A percentile compares a stretch with the other conserved stretches of the same genome.
Conservation (phyloP, 768 basidiomycete species). For the Mycena albidolilacea region DNA sequence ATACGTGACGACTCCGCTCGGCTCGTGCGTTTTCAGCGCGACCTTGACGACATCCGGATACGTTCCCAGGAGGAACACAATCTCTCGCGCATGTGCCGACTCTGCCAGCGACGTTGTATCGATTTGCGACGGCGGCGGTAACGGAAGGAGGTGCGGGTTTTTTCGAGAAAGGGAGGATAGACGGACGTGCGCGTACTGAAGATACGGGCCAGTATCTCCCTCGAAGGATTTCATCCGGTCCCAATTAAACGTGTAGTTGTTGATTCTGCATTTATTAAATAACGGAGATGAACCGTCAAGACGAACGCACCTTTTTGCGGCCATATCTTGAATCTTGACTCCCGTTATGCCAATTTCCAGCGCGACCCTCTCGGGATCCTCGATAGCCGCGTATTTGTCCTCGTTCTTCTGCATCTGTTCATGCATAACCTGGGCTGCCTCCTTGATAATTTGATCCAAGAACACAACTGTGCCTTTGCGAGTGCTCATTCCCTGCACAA, state of each 20-base stretch:
- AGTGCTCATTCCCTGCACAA: slow-evolving; percentile 96
- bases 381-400: slow-evolving; percentile 90
- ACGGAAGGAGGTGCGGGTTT: slow-evolving; percentile 88
- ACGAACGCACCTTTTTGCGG: slow-evolving; percentile 81
- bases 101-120: slow-evolving; percentile 76
- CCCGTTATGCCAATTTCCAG: slow-evolving; percentile 94
- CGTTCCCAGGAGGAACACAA: slow-evolving; percentile 86
- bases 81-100: slow-evolving; percentile 84
- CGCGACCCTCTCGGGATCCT: slow-evolving; percentile 86
- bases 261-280: slow-evolving; percentile 70
- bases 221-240: slow-evolving; percentile 95
- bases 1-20: slow-evolving; percentile 92
- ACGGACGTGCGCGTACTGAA: slow-evolving; percentile 97
- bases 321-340: slow-evolving; percentile 98
- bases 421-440: slow-evolving; percentile 92
- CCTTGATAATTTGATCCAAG: slow-evolving; percentile 92
- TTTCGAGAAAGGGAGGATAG: slow-evolving; percentile 92
- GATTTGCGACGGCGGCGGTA: slow-evolving; percentile 79
- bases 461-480: slow-evolving; percentile 96
- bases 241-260: slow-evolving; percentile 97
- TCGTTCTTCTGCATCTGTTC: slow-evolving; percentile 97
- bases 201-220: slow-evolving; percentile 95
- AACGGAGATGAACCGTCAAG: slow-evolving; percentile 18
- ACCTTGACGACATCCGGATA: slow-evolving; percentile 94
- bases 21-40: slow-evolving; percentile 89